A percentile compares a stretch with the other conserved stretches of the same genome.
Evolutionary conservation across 495 filamentous ascomycete species (phyloP).

Genomic region (Podospora pseudocomata): DNA sequence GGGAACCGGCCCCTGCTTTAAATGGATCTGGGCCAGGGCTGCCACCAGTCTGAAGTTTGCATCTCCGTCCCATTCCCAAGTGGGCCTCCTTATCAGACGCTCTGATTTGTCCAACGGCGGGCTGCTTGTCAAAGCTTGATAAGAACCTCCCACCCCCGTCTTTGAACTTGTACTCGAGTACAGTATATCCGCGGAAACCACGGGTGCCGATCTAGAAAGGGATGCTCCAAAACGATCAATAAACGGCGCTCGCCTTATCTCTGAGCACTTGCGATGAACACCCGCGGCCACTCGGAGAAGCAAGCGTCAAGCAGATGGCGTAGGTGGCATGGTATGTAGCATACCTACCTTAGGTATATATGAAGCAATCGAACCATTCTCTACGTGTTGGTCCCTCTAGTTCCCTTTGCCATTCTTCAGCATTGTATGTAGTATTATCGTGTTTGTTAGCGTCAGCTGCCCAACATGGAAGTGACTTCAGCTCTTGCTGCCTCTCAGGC

Average conservation of each 20-base stretch:
- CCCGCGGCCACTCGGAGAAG: conserved; percentile 7
- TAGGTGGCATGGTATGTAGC: no score
- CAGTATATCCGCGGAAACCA: conserved; percentile 24
- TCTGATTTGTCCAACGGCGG: conserved; percentile 20
- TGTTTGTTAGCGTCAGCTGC: not conserved
- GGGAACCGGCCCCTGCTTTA: not conserved
- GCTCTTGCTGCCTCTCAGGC: not conserved
- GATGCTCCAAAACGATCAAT: conserved; percentile 1
- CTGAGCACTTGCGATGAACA: not conserved
- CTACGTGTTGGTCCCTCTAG: not conserved
- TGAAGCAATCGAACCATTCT: not conserved
- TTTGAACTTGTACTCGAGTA: not conserved
- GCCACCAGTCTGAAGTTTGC: conserved; percentile 10
- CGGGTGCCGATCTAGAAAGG: not conserved
- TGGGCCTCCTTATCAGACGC: conserved; percentile 29
- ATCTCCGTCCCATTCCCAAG: conserved; percentile 26
- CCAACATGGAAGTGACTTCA: conserved; percentile 22
- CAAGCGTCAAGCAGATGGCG: conserved; percentile 4
- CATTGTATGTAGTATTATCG: not conserved
- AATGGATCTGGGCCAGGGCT: not conserved
- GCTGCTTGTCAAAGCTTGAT: conserved; percentile 23
- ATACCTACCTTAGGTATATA: not conserved
- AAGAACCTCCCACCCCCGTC: conserved; percentile 19
- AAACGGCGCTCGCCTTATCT: not conserved
- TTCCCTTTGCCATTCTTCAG: not conserved